Percentiles rank a stretch among this genome's conserved stretches.
These are phyloP conservation scores for Psilocybe sp. DNA, from an alignment of 768 basidiomycete species.

Conservation along the genomic window DNA sequence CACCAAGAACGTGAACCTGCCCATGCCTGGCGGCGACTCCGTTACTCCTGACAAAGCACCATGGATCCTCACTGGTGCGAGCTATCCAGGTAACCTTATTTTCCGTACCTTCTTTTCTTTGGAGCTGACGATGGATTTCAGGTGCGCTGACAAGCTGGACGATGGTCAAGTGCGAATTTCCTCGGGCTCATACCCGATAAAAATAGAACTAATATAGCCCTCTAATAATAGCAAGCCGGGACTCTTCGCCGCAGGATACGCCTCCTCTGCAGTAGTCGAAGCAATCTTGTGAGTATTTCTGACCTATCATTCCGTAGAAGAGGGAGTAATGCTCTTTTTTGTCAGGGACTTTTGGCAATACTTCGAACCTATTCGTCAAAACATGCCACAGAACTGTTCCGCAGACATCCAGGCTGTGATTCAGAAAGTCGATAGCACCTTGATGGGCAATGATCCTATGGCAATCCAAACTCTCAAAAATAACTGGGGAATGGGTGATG, in stretches of 20 bases:
- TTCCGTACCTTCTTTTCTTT: neutral
- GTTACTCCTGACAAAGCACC: constrained; percentile 49
- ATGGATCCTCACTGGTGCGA: constrained; percentile 48
- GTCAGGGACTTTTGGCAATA: constrained; percentile 62
- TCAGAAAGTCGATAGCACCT: constrained; percentile 54
- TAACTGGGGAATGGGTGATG: constrained; percentile 50
- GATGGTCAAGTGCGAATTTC: constrained; percentile 53
- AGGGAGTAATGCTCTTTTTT: neutral
- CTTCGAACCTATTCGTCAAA: constrained; percentile 63
- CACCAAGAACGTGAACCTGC: constrained; percentile 57
- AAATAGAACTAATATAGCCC: neutral
- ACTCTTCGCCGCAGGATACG: constrained; percentile 59
- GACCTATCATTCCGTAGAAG: neutral
- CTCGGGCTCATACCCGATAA: neutral
- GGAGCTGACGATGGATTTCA: neutral
- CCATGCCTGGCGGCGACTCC: constrained; percentile 60
- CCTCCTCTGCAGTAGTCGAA: constrained; percentile 63
- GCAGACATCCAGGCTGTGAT: constrained; percentile 65
- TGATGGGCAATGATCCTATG: constrained; percentile 36
- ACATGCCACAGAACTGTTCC: constrained; percentile 72
- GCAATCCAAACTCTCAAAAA: constrained; percentile 54
- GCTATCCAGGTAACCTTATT: constrained; percentile 35
- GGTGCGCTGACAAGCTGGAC: constrained; percentile 55
- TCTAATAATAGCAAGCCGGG: constrained; percentile 44
- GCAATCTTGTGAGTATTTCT: constrained; percentile 40